Conservation (phyloP, 148 eudicot species). For the Fagopyrum tataricum region DNA sequence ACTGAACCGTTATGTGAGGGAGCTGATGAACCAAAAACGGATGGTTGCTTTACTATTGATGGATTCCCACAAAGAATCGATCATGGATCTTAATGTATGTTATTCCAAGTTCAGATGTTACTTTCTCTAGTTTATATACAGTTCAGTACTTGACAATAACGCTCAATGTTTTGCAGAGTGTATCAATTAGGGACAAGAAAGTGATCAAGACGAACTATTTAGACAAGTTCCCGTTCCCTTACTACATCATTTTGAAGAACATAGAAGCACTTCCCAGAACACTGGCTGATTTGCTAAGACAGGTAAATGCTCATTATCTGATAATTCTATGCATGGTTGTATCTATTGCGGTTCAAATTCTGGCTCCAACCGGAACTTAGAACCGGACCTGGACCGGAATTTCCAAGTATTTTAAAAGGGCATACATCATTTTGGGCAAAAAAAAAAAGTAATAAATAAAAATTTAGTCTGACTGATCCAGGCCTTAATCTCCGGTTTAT, state of each 20-base stretch:
- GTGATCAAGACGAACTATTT: slow-evolving; percentile 38
- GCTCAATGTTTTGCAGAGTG: slow-evolving; percentile 33
- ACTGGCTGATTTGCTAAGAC: slow-evolving; percentile 90
- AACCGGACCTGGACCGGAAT: no score
- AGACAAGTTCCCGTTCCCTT: slow-evolving; percentile 92
- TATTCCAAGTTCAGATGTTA: neutral
- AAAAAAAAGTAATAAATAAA: no score
- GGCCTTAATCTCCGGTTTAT: no score
- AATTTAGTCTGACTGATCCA: no score
- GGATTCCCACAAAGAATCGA: slow-evolving; percentile 68
- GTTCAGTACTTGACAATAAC: neutral
- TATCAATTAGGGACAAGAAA: slow-evolving; percentile 28
- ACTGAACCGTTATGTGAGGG: slow-evolving; percentile 66
- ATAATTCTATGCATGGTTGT: no score
- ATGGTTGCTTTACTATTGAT: slow-evolving; percentile 86
- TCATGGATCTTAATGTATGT: slow-evolving; percentile 59
- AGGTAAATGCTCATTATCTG: slow-evolving; percentile 29
- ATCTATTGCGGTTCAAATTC: no score
- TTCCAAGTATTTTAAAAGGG: no score
- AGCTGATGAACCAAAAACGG: slow-evolving; percentile 60
- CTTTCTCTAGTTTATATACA: neutral
- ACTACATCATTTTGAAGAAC: slow-evolving; percentile 70
- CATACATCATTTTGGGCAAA: no score
- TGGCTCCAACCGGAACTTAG: no score
- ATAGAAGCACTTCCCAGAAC: slow-evolving; percentile 92